phyloP scores from a whole-genome alignment of 768 basidiomycete species.

The Pulveroboletus ravenelii region DNA sequence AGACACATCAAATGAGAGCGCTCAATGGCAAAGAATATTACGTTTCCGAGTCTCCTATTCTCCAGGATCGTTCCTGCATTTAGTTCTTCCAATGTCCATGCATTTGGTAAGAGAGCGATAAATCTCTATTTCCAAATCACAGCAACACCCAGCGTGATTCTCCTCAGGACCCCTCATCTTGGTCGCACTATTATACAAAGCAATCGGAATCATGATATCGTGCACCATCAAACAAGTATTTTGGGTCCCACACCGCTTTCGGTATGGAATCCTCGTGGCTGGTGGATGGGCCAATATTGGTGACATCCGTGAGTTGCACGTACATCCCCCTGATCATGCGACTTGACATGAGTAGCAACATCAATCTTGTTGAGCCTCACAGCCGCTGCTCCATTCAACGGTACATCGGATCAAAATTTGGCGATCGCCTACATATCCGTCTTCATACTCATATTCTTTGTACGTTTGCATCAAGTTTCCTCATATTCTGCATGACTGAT shows the following conservation, averaged over 20 bases:
- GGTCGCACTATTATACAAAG: constrained; percentile 56
- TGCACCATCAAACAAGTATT: constrained; percentile 57
- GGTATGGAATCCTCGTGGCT: constrained; percentile 64
- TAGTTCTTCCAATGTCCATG: constrained; percentile 48
- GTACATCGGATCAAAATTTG: constrained; percentile 50
- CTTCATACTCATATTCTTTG: constrained; percentile 57
- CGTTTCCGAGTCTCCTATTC: constrained; percentile 62
- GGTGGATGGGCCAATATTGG: constrained; percentile 68
- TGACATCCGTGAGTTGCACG: constrained; percentile 55
- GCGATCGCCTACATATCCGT: constrained; percentile 64
- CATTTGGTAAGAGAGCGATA: constrained; percentile 41
- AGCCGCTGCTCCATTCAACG: constrained; percentile 57
- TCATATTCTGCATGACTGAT: neutral
- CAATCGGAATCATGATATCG: constrained; percentile 48
- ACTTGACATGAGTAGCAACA: constrained; percentile 42
- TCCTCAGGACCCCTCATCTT: constrained; percentile 56
- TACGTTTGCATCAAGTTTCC: constrained; percentile 26
- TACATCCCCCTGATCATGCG: neutral
- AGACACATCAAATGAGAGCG: neutral
- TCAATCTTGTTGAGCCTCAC: constrained; percentile 63
- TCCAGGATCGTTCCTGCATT: constrained; percentile 70
- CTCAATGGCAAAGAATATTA: constrained; percentile 41
- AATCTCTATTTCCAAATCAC: neutral
- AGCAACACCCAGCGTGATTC: neutral
- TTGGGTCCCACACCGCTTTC: constrained; percentile 75